Evolutionary conservation across 148 eudicot species (phyloP), one percentile per base, ranked within the genome.

Genomic region (Pharnaceum exiguum): DNA sequence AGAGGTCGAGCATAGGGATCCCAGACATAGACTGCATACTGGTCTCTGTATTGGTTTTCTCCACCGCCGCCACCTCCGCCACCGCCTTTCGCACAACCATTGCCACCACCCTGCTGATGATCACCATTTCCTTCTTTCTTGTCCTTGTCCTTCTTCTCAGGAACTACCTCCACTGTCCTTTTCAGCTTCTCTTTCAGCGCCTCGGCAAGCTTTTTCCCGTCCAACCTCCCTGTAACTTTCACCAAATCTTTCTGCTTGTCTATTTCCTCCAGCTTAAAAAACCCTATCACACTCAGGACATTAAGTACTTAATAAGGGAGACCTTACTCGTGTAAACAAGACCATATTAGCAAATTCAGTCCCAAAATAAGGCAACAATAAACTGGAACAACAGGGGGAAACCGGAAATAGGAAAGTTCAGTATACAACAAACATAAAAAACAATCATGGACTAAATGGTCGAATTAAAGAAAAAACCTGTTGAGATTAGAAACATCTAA

Each of bases 161-260:
- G 82, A 10, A 77, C 66, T 3, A 87, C 68, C 63, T 91, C 84
- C 10, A 90, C 82, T 0, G 62, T 15, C 49, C 64, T 76, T 52
- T 75, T 82, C 22, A 87, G 53, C 65, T 71, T 86, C 46, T 74
- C 57, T 39, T 52, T 48, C 44, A 91, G 49, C 1, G 57, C 22
- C 49, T 77, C 80, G 18, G 71, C 82, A 50, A 90, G 24, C 10
- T 70, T 74, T 55, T 80, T 84, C 46, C 50, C 58, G 59, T 90
- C 95, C 44, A 82, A 62, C 4, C 77, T 57, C 1, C 86, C 95
- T 16, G 54, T 86, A 50, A 90, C 95, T 2, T 77, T 84, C 43
- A 84, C 79, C 48, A 29, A 21, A 11, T 82, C 78, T 37, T 85
- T 85, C 27, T 68, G 68, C 63, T 69, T 77, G 52, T 91, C 96